These are phyloP conservation scores for Diaporthe vaccinii DNA, from an alignment of 2,329 filamentous ascomycete species.

Conservation along the genomic window DNA sequence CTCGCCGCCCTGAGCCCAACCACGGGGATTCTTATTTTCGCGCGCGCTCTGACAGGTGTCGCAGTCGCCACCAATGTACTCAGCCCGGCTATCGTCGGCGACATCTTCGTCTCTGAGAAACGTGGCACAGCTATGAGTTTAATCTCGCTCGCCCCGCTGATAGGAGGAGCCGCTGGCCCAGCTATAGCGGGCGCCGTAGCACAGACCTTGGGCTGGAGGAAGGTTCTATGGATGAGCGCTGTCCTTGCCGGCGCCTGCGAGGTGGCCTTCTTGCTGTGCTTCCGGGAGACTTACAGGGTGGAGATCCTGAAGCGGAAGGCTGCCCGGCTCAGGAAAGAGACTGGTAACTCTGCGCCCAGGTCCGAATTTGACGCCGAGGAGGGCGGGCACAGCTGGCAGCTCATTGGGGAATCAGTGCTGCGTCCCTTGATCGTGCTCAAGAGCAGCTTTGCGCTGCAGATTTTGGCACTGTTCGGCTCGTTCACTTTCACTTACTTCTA, in stretches of 20 bases:
- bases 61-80: slow-evolving; percentile 75
- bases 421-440: slow-evolving; percentile 62
- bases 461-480: slow-evolving; percentile 60
- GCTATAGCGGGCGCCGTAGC: slow-evolving; percentile 68
- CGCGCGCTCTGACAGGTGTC: slow-evolving; percentile 71
- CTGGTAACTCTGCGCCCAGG: slow-evolving; percentile 48
- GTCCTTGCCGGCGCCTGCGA: slow-evolving; percentile 63
- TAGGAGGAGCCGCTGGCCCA: slow-evolving; percentile 70
- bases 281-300: slow-evolving; percentile 73
- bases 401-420: slow-evolving; percentile 56
- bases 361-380: slow-evolving; percentile 50
- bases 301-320: slow-evolving; percentile 64
- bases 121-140: slow-evolving; percentile 71
- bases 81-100: slow-evolving; percentile 73
- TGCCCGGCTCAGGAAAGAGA: slow-evolving; percentile 49
- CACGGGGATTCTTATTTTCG: slow-evolving; percentile 62
- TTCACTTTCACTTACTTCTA: slow-evolving; percentile 67
- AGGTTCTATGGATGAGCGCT: slow-evolving; percentile 64
- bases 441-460: slow-evolving; percentile 66
- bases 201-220: slow-evolving; percentile 67
- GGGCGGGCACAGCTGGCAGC: slow-evolving; percentile 46
- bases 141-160: slow-evolving; percentile 68
- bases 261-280: slow-evolving; percentile 63
- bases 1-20: slow-evolving; percentile 61
- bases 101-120: slow-evolving; percentile 70